Percentiles rank a stretch among this genome's conserved stretches.
These are phyloP conservation scores for Heliamphora pulchella DNA, from an alignment of 179 eudicot species.

Conservation along the genomic window DNA sequence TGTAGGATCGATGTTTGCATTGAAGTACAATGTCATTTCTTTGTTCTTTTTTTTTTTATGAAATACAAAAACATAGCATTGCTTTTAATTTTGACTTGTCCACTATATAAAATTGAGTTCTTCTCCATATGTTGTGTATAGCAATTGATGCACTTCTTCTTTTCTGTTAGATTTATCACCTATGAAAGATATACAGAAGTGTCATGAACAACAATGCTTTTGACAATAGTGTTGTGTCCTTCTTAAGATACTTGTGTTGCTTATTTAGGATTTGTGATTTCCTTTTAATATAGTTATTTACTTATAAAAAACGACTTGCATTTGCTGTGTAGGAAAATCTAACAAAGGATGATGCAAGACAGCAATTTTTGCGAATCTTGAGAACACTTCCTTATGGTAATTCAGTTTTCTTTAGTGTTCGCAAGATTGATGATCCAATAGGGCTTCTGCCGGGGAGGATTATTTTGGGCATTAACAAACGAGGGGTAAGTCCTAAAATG, in stretches of 20 bases:
- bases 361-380: slow-evolving; percentile 76
- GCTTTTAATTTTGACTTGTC: background rate
- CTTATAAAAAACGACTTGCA: too few relatives aligned
- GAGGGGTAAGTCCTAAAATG: slow-evolving; percentile 58
- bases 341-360: slow-evolving; percentile 93
- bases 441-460: slow-evolving; percentile 94
- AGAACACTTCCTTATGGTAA: slow-evolving; percentile 91
- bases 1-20: background rate
- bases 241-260: background rate
- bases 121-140: background rate
- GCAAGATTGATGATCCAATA: slow-evolving; percentile 98
- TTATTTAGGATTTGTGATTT: too few relatives aligned
- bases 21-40: background rate
- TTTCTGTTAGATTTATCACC: background rate
- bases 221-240: too few relatives aligned
- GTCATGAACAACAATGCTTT: background rate
- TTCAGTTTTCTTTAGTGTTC: slow-evolving; percentile 93
- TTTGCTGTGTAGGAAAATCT: slow-evolving; percentile 53
- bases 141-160: background rate
- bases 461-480: slow-evolving; percentile 86
- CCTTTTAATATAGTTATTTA: too few relatives aligned
- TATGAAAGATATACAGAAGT: background rate
- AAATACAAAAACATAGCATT: background rate
- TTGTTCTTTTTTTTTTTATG: background rate
- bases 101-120: background rate